Base-by-base conservation (phyloP, 2,329 filamentous ascomycete genomes). In the Saccharata proteae region DNA sequence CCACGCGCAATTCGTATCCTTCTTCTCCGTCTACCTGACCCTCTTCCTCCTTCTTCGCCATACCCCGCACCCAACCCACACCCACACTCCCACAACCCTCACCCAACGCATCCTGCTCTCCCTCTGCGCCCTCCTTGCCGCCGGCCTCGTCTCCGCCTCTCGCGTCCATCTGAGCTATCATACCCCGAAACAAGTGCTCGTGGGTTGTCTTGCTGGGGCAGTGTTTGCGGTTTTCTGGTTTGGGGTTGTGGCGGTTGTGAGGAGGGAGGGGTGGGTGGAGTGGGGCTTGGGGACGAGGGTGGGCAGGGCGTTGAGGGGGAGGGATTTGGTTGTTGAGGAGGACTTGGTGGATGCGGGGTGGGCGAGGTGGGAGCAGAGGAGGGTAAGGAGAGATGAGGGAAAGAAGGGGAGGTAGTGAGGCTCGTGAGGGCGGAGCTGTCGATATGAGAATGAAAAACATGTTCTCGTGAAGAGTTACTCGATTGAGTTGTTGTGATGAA, bases 81-180 rank as follows among this genome's bases (percentile, higher is more conserved):
- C 59, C 26, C 61, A 61, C 33, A 57, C 58, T 5, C 74, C 75
- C 2, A 72, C 78, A 56, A 69, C 70, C 10, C 49, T 76, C 33
- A 44, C 60, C 20, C 71, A 85, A 50, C 71, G 86, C 31, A 47
- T 68, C 14, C 52, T 64, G 3, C 49, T 80, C 3, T 62, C 62
- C 4, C 26, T 59, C 5, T 34, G 56, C 9, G 55, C 59, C 3
- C 30, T 65, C 14, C 38, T 45, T 6, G 55, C 52, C 15, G 62
- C 62, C 3, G 59, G 46, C 6, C 57, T 59, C 10, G 64, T 94
- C 5, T 81, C 86, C 13, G 74, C 71, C 55, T 93, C 85, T 47
- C 70, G 90, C 33, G 71, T 93, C 26, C 98, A 98, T 51, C 64
- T 98, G 39, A 84, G 77, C 54, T 98, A 98, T 52, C 90, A 98